These are phyloP conservation scores for Lentinula edodes DNA, from an alignment of 768 basidiomycete species.

Conservation along the genomic window DNA sequence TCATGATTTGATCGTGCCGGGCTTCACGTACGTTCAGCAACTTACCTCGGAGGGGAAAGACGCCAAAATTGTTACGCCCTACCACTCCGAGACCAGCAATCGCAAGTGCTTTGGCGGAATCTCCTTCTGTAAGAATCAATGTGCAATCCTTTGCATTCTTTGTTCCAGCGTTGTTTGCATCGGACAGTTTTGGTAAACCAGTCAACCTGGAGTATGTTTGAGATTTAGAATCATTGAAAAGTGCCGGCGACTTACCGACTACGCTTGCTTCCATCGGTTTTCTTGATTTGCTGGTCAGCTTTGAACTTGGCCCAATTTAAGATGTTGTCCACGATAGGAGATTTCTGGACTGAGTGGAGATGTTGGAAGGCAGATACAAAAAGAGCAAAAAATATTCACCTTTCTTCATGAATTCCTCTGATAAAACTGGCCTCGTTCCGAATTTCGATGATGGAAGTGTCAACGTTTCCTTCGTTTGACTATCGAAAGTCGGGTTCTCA, in stretches of 20 bases:
- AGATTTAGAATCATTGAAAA: background rate
- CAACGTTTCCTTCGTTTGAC: constrained; percentile 96
- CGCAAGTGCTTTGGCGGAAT: constrained; percentile 96
- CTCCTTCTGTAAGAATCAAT: constrained; percentile 96
- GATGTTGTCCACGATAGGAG: constrained; percentile 86
- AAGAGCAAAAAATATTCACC: constrained; percentile 37
- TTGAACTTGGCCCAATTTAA: constrained; percentile 97
- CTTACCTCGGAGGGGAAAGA: constrained; percentile 97
- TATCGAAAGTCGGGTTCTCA: constrained; percentile 98
- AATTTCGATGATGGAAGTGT: constrained; percentile 87
- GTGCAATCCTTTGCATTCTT: constrained; percentile 78
- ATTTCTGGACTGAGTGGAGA: constrained; percentile 63
- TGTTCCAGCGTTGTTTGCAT: constrained; percentile 96
- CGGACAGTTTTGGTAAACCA: constrained; percentile 89
- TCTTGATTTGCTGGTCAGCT: constrained; percentile 93
- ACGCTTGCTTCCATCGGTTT: constrained; percentile 89
- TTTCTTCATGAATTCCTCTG: constrained; percentile 96
- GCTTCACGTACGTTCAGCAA: constrained; percentile 96
- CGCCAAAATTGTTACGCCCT: constrained; percentile 94
- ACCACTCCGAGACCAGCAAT: constrained; percentile 93
- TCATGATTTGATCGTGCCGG: constrained; percentile 92
- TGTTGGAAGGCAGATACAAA: background rate
- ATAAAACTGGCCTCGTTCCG: constrained; percentile 75
- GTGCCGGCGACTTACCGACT: constrained; percentile 51
- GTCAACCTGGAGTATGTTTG: constrained; percentile 51